Conservation (phyloP, 331 rosid species). For the Malus hybrid region DNA sequence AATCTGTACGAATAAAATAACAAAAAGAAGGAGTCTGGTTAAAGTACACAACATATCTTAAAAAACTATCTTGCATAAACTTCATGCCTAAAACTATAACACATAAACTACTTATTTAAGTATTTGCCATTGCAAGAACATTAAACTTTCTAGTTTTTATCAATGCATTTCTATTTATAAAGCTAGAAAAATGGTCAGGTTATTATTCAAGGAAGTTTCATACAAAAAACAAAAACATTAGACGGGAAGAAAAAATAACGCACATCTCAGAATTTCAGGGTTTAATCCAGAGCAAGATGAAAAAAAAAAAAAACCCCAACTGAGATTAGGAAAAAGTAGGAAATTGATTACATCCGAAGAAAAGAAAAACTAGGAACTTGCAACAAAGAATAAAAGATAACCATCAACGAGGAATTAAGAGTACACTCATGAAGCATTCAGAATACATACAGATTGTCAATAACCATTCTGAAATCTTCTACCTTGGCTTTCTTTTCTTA, state of each 20-base stretch:
- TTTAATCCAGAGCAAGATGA: background rate
- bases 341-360: background rate
- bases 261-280: background rate
- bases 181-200: background rate
- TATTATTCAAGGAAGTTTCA: background rate
- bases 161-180: background rate
- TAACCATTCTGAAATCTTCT: background rate
- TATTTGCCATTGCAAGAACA: background rate
- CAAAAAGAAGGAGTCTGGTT: background rate
- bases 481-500: background rate
- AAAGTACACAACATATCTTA: background rate
- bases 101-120: background rate
- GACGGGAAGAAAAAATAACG: background rate
- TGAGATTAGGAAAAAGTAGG: background rate
- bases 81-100: background rate
- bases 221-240: background rate
- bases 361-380: background rate
- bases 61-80: background rate
- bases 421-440: background rate
- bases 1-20: constrained; percentile 9
- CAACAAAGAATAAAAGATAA: background rate
- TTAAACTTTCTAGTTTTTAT: background rate
- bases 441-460: background rate
- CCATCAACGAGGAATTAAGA: background rate
- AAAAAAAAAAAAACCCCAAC: background rate